These are phyloP conservation scores for Flaveria ramosissima DNA, from an alignment of 129 eudicot species.

Conservation along the genomic window DNA sequence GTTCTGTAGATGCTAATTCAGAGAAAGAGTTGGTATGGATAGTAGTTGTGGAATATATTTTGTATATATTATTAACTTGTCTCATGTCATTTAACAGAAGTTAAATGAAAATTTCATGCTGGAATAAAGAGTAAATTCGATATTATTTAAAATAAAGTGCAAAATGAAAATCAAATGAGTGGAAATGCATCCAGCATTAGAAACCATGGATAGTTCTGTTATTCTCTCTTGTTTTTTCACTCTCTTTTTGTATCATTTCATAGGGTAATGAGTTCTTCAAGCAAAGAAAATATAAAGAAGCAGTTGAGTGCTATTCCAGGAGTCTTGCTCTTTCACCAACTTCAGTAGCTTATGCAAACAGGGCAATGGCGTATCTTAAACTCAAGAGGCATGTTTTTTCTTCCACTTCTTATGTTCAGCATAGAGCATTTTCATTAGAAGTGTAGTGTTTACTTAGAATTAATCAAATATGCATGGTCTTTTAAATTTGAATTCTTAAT, in stretches of 20 bases:
- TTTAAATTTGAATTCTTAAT: background rate
- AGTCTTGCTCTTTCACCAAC: slow-evolving; percentile 97
- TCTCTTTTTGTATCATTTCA: slow-evolving; percentile 18
- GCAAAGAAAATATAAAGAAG: slow-evolving; percentile 88
- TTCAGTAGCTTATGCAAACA: slow-evolving; percentile 94
- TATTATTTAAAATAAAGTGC: background rate
- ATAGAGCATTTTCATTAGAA: background rate
- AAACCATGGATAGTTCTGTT: background rate
- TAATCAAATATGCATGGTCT: background rate
- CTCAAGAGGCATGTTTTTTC: slow-evolving; percentile 57
- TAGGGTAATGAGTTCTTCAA: slow-evolving; percentile 92
- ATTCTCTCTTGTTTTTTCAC: background rate
- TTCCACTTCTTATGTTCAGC: background rate
- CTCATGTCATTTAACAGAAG: background rate
- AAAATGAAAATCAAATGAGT: slow-evolving; percentile 17
- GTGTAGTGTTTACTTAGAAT: background rate
- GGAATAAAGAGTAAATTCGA: background rate
- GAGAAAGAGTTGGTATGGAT: slow-evolving; percentile 89
- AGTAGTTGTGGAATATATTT: background rate
- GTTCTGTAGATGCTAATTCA: slow-evolving; percentile 76
- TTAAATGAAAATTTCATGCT: background rate
- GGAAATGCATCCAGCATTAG: slow-evolving; percentile 7
- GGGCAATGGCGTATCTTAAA: slow-evolving; percentile 97
- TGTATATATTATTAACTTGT: background rate
- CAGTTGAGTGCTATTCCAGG: slow-evolving; percentile 90